Conservation (phyloP, 495 filamentous ascomycete species). For the Penicillium lagena region DNA sequence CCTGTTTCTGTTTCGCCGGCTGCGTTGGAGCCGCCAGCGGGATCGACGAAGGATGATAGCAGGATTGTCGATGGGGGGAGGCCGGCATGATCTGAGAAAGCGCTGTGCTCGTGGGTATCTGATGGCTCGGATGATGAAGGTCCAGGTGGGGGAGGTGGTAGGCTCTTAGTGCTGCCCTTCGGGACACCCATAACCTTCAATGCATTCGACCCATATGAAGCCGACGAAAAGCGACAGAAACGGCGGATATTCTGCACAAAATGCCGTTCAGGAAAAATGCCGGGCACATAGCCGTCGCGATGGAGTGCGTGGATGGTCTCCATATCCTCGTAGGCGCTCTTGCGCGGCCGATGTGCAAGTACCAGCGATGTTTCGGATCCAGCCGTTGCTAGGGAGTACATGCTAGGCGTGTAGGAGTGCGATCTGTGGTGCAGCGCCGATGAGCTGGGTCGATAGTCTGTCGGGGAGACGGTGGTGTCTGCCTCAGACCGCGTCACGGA, state of each 20-base stretch:
- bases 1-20: constrained; percentile 67
- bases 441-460: constrained; percentile 25
- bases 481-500: constrained; percentile 43
- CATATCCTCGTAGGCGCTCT: constrained; percentile 50
- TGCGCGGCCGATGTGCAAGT: constrained; percentile 45
- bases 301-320: constrained; percentile 49
- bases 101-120: constrained; percentile 59
- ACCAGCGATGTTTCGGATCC: constrained; percentile 61
- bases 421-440: constrained; percentile 24
- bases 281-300: constrained; percentile 49
- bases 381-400: constrained; percentile 62
- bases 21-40: constrained; percentile 65
- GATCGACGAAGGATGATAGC: constrained; percentile 69
- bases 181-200: constrained; percentile 64
- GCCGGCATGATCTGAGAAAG: constrained; percentile 65
- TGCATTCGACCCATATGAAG: constrained; percentile 68
- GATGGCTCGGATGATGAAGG: no score
- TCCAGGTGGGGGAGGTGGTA: constrained; percentile 11
- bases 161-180: constrained; percentile 29
- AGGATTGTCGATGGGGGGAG: constrained; percentile 63
- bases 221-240: constrained; percentile 73
- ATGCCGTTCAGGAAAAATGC: constrained; percentile 61
- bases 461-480: constrained; percentile 27
- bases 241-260: constrained; percentile 65
- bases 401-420: constrained; percentile 47